phyloP scores from a whole-genome alignment of 352 stramenopile genomes.

The Thalassiosira hispida region DNA sequence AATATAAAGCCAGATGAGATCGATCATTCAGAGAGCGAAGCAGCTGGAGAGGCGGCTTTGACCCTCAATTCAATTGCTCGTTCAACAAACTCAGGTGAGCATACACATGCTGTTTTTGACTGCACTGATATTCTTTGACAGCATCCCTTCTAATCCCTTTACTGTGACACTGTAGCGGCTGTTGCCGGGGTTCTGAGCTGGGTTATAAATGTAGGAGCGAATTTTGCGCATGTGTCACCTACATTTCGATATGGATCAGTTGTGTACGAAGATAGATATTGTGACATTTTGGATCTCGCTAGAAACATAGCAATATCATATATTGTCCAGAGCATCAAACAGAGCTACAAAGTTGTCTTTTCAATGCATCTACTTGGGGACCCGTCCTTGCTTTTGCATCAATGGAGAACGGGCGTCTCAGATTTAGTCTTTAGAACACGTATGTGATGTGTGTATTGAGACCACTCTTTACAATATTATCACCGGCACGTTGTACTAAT shows the following conservation, averaged over 20 bases:
- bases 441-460: constrained; percentile 23
- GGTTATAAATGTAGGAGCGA: constrained; percentile 70
- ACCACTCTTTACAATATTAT: neutral
- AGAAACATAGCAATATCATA: constrained; percentile 59
- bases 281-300: constrained; percentile 57
- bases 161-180: constrained; percentile 18
- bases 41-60: constrained; percentile 27
- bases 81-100: constrained; percentile 55
- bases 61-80: constrained; percentile 59
- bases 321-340: constrained; percentile 56
- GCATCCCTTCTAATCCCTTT: constrained; percentile 7
- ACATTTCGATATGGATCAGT: constrained; percentile 57
- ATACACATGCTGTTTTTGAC: neutral
- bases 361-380: constrained; percentile 67
- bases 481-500: no score
- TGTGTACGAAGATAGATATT: constrained; percentile 50
- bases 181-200: constrained; percentile 54
- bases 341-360: constrained; percentile 69
- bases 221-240: constrained; percentile 70
- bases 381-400: constrained; percentile 51
- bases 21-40: constrained; percentile 32
- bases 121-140: neutral
- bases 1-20: constrained; percentile 59
- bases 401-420: constrained; percentile 57
- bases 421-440: constrained; percentile 57